A percentile compares a stretch with the other conserved stretches of the same genome.
Evolutionary conservation across 176 grass and related monocot genomes (phyloP).

Genomic region (Stipa capillata): DNA sequence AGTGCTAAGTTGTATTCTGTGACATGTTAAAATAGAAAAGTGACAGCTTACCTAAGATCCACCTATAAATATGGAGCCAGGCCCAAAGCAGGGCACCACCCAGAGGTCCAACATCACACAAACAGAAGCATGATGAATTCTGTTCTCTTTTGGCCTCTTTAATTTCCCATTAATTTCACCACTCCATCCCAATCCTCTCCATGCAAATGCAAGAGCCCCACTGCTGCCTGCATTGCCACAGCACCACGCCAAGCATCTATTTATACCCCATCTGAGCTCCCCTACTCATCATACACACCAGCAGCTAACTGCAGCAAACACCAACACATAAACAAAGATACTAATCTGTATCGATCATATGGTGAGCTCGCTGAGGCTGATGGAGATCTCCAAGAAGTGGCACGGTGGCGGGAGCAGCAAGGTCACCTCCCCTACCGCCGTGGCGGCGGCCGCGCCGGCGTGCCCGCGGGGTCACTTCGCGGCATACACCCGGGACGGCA

Average conservation of each 20-base stretch:
- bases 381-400: constrained; percentile 50
- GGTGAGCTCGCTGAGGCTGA: constrained; percentile 49
- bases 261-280: constrained; percentile 18
- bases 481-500: constrained; percentile 49
- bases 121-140: not conserved
- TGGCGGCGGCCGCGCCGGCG: not conserved
- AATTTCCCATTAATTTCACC: not conserved
- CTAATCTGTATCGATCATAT: too few relatives aligned
- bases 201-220: constrained; percentile 1
- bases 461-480: constrained; percentile 61
- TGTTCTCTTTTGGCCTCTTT: not conserved
- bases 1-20: too few relatives aligned
- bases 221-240: not conserved
- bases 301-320: not conserved
- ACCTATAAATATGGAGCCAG: too few relatives aligned
- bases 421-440: constrained; percentile 24
- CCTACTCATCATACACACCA: not conserved
- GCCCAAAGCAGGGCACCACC: too few relatives aligned
- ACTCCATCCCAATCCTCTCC: constrained; percentile 6
- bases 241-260: constrained; percentile 17
- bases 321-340: not conserved
- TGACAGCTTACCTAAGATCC: too few relatives aligned
- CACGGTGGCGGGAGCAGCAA: constrained; percentile 1
- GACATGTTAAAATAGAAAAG: too few relatives aligned
- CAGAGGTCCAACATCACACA: not conserved